These are phyloP conservation scores for Simplicillium aogashimaense DNA, from an alignment of 2,329 filamentous ascomycete species.

Conservation along the genomic window DNA sequence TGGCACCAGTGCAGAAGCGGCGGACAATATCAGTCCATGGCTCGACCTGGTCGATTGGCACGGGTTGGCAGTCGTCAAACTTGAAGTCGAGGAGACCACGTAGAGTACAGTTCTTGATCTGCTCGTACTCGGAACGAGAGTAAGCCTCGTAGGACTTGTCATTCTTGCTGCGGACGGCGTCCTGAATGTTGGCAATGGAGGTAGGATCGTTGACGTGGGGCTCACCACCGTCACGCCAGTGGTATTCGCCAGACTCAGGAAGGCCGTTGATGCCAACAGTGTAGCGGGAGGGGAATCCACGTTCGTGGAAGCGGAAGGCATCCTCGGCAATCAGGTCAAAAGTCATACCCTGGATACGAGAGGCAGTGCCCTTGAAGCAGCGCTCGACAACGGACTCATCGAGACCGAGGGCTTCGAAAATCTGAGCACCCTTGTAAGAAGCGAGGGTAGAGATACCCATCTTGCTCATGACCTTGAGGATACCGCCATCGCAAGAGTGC, in stretches of 20 bases:
- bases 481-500: slow-evolving; percentile 90
- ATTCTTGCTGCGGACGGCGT: slow-evolving; percentile 93
- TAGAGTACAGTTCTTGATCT: slow-evolving; percentile 92
- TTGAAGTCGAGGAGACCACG: slow-evolving; percentile 93
- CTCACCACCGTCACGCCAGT: slow-evolving; percentile 95
- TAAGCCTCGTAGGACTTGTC: slow-evolving; percentile 98
- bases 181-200: slow-evolving; percentile 93
- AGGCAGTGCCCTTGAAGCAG: slow-evolving; percentile 90
- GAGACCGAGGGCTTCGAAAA: slow-evolving; percentile 90
- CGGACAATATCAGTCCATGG: slow-evolving; percentile 97
- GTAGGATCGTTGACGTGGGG: slow-evolving; percentile 90
- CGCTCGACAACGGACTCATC: slow-evolving; percentile 87
- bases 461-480: slow-evolving; percentile 98
- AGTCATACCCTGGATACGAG: slow-evolving; percentile 86
- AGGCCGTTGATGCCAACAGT: slow-evolving; percentile 72
- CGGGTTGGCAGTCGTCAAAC: slow-evolving; percentile 74
- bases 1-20: slow-evolving; percentile 91
- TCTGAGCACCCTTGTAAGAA: slow-evolving; percentile 96
- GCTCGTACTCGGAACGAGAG: slow-evolving; percentile 84
- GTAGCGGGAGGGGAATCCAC: slow-evolving; percentile 73
- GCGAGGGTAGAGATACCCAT: slow-evolving; percentile 98
- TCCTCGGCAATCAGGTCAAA: slow-evolving; percentile 92
- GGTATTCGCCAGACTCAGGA: slow-evolving; percentile 90
- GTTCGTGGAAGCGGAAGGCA: slow-evolving; percentile 89
- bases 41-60: slow-evolving; percentile 94